Percentiles rank a stretch among this genome's conserved stretches.
These are phyloP conservation scores for Abrus pulchellus DNA, from an alignment of 306 rosid genomes.

Conservation along the genomic window DNA sequence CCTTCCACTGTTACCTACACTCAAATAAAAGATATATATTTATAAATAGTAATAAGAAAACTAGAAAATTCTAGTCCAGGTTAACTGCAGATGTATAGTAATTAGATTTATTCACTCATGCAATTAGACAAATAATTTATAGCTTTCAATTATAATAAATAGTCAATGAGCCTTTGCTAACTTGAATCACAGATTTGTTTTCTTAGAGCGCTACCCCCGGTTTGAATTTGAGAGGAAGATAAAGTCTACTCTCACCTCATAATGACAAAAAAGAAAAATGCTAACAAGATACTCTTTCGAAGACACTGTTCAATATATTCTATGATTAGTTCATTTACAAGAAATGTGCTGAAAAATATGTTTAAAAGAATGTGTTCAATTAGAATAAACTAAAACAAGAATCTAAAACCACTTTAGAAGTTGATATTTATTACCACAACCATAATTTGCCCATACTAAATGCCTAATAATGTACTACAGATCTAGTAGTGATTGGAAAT, in stretches of 20 bases:
- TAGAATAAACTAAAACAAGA: neutral
- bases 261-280: neutral
- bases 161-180: neutral
- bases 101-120: conserved; percentile 24
- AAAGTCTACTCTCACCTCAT: conserved; percentile 3
- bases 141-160: neutral
- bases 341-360: no score
- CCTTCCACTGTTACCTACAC: conserved; percentile 95
- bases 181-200: conserved; percentile 18
- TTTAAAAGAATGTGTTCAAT: no score
- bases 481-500: neutral
- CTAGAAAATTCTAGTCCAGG: neutral
- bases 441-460: conserved; percentile 9
- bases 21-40: conserved; percentile 10
- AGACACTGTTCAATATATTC: no score
- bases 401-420: neutral
- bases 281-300: no score
- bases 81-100: neutral
- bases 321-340: no score
- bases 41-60: conserved; percentile 16
- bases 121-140: conserved; percentile 2
- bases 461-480: neutral
- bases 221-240: neutral
- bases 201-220: neutral
- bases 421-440: conserved; percentile 40